These are phyloP conservation scores for Lithocarpus polystachyus DNA, from an alignment of 306 rosid species.

Conservation along the genomic window DNA sequence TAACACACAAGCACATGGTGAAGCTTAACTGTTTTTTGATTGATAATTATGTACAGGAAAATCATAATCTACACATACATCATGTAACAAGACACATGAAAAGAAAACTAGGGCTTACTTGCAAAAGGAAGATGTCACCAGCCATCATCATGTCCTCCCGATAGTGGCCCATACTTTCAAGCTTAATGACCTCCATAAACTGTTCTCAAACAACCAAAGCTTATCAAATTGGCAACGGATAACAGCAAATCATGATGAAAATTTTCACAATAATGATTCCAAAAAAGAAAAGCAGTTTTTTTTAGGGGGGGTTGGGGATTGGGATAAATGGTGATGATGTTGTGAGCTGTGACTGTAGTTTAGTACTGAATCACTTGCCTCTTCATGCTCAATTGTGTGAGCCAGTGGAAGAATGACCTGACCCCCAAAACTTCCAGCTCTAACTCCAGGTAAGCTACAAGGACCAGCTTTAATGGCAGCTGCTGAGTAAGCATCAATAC, in stretches of 20 bases:
- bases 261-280: neutral
- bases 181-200: conserved; percentile 97
- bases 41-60: neutral
- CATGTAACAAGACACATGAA: neutral
- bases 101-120: conserved; percentile 51
- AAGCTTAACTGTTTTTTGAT: neutral
- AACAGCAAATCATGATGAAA: neutral
- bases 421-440: conserved; percentile 80
- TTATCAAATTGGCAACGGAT: conserved; percentile 5
- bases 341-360: neutral
- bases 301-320: neutral
- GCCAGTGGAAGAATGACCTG: conserved; percentile 97
- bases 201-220: conserved; percentile 38
- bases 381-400: conserved; percentile 93
- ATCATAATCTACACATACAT: conserved; percentile 10
- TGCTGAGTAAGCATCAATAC: conserved; percentile 94
- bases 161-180: conserved; percentile 90
- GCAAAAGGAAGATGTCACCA: conserved; percentile 89
- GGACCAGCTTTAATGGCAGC: conserved; percentile 92
- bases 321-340: no score
- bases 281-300: neutral
- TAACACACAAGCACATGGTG: neutral
- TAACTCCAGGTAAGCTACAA: conserved; percentile 64
- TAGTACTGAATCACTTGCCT: conserved; percentile 54
- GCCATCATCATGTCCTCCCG: conserved; percentile 89